Base-by-base conservation (phyloP, 2,329 filamentous ascomycete species). In the Dendryphion nanum region DNA sequence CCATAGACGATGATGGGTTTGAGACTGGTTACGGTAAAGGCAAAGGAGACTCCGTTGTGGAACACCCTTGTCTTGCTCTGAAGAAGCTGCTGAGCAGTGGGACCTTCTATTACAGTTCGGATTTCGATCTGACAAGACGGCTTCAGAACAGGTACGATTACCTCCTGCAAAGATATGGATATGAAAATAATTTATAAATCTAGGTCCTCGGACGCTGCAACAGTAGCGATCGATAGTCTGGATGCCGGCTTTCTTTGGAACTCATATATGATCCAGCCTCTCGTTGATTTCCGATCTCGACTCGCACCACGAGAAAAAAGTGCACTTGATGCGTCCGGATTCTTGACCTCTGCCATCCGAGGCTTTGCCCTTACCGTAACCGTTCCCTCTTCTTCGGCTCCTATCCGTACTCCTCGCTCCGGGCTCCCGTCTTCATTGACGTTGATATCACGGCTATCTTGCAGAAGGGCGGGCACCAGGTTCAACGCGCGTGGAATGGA, bases 401-500 rank as follows among this genome's bases (percentile, higher is more conserved):
- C 90, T 8, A 68, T 91, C 31, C 78, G 82, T 45, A 73, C 75
- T 24, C 71, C 75, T 6, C 78, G 72, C 30, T 82, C 83, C 5
- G 88, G 89, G 3, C 75, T 89, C 48, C 89, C 91, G 1, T 90
- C 89, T 2, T 85, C 81, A 37, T 73, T 98, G 53, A 96, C 90
- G 1, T 75, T 97, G 16, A 93, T 97, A 45, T 97, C 93, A 2
- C 81, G 93, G 20, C 74, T 97, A 24, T 97, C 93, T 2, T 97
- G 90, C 59, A 79, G 83, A 51, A 81, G 91, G 68, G 93, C 93
- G 14, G 93, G 93, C 16, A 98, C 93, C 13, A 80, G 93, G 28
- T 98, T 97, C 74, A 97, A 97, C 64, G 85, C 91, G n/a, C 79
- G 93, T 51, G 93, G 93, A 26, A 95, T 98, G 48, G 93, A 98